Evolutionary conservation across 768 basidiomycete genomes (phyloP), one percentile per base, ranked within the genome.

Genomic region (Naganishia antarctica): DNA sequence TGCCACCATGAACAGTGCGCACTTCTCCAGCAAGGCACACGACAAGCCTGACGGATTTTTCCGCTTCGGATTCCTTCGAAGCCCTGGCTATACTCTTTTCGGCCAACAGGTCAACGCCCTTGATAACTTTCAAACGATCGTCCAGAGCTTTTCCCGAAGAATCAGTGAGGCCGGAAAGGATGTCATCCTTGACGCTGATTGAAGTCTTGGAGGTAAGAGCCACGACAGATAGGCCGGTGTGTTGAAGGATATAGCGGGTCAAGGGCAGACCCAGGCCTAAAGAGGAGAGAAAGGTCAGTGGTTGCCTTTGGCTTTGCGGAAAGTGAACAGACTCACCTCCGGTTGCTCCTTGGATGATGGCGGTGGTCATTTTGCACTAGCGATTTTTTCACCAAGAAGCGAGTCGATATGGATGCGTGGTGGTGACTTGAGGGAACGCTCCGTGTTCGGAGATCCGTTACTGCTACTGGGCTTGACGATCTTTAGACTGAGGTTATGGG

Each of bases 1-100:
- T n/a, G n/a, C n/a, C n/a, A n/a, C n/a, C n/a, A n/a, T n/a, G n/a
- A n/a, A n/a, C n/a, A n/a, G n/a, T n/a, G n/a, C 78, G 61, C 64
- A 80, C 79, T 8, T 79, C 69, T 0, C 80, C 80, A 29, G 78
- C 77, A 11, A 78, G 68, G 64, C 79, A 80, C 29, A 76, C 72
- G 29, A 81, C 59, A 18, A 81, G 50, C 40, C 79, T 67, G 21
- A 80, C 66, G n/a, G 63, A 59, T 46, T 69, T 73, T 34, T 70
- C 72, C 4, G 79, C 79, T 60, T 70, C 63, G 0, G 79, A 74
- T 8, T 67, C 53, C 64, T 73, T 63, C 2, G 79, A 77, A 0
- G 80, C 80, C 57, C 70, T 60, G 29, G 71, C 66, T 43, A 80
- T 61, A 18, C 73, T 71, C 8, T 61, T 40, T 61, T 80, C 80